phyloP scores from a whole-genome alignment of 2,329 filamentous ascomycete genomes.

The Diaporthe capsici region DNA sequence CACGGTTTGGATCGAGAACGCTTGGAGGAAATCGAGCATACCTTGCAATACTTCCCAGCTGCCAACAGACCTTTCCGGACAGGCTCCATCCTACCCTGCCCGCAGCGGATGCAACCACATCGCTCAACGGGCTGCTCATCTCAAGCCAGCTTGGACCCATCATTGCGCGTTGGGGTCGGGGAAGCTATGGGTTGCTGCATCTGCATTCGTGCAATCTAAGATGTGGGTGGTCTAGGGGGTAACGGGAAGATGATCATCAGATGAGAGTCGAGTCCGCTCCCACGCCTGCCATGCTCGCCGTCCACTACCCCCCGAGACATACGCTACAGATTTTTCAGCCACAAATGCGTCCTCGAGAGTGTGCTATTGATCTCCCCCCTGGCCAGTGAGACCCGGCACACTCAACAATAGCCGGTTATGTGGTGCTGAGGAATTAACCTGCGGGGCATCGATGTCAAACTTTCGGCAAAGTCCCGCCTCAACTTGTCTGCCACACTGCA shows the following conservation, averaged over 20 bases:
- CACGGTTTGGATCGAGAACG: conserved; percentile 6
- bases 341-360: conserved; percentile 29
- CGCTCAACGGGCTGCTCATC: conserved; percentile 31
- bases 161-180: conserved; percentile 31
- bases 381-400: conserved; percentile 21
- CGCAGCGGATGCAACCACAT: conserved; percentile 38
- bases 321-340: conserved; percentile 40
- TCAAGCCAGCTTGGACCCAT: conserved; percentile 32
- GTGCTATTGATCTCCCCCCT: not conserved
- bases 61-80: conserved; percentile 31
- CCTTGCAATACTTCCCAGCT: not conserved
- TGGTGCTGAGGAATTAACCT: conserved; percentile 28
- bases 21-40: conserved; percentile 27
- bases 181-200: conserved; percentile 36
- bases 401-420: conserved; percentile 9
- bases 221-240: conserved; percentile 27
- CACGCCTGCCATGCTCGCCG: conserved; percentile 30
- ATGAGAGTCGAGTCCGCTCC: conserved; percentile 32
- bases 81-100: conserved; percentile 25
- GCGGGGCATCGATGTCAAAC: conserved; percentile 39
- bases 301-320: conserved; percentile 38
- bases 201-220: conserved; percentile 36
- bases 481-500: conserved; percentile 4
- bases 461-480: conserved; percentile 39
- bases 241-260: conserved; percentile 35